phyloP scores from a whole-genome alignment of 140 eudicot species.

The Anethum foeniculum region DNA sequence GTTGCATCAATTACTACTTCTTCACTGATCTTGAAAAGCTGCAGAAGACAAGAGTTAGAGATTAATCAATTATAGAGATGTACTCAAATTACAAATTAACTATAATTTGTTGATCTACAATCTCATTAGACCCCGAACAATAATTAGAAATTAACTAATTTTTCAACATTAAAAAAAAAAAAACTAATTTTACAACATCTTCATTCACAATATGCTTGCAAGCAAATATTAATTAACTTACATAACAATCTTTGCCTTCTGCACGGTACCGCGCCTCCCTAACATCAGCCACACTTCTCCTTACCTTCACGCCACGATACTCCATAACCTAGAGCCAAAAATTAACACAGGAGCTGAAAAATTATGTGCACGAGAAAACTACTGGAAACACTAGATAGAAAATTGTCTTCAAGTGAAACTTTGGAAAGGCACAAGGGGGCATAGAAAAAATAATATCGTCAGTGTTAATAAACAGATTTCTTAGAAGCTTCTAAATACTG shows the following conservation, averaged over 20 bases:
- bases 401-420: background rate
- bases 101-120: background rate
- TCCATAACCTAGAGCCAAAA: slow-evolving; percentile 56
- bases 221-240: slow-evolving; percentile 26
- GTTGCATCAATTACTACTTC: slow-evolving; percentile 84
- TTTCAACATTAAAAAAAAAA: too few relatives aligned
- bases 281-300: slow-evolving; percentile 76
- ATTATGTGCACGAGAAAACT: background rate
- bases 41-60: slow-evolving; percentile 22
- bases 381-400: background rate
- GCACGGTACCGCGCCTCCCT: slow-evolving; percentile 66
- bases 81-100: background rate
- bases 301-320: slow-evolving; percentile 88
- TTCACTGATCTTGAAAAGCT: slow-evolving; percentile 90
- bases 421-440: background rate
- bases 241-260: slow-evolving; percentile 94
- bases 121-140: background rate
- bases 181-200: background rate
- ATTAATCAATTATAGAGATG: too few relatives aligned
- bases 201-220: background rate
- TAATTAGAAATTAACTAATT: background rate
- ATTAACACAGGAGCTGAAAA: background rate
- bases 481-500: background rate
- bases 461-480: background rate
- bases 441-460: background rate